Evolutionary conservation across 352 stramenopile species (phyloP).

Genomic region (Phytophthora nicotianae): DNA sequence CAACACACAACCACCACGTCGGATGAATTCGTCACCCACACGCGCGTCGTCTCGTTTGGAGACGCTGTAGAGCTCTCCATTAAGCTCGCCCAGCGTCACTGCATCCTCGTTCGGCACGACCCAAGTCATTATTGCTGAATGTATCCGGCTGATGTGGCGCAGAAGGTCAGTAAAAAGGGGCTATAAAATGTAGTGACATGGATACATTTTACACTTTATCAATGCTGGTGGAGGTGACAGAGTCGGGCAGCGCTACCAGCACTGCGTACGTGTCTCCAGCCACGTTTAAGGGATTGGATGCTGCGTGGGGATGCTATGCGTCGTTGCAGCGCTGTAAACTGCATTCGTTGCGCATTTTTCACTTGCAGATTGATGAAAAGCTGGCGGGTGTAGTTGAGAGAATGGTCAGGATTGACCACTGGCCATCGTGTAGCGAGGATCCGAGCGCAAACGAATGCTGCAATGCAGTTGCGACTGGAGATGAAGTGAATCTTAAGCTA

Average conservation of each 20-base stretch:
- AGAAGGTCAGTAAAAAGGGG: conserved; percentile 9
- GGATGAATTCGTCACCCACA: conserved; percentile 70
- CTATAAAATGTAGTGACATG: conserved; percentile 15
- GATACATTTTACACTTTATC: conserved; percentile 2
- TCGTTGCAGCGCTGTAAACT: conserved; percentile 17
- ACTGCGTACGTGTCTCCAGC: conserved; percentile 34
- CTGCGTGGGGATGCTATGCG: conserved; percentile 39
- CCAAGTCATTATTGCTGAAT: conserved; percentile 59
- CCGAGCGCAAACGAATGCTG: not conserved
- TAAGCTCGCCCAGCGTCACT: conserved; percentile 79
- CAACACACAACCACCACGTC: conserved; percentile 61
- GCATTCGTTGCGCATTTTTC: conserved; percentile 40
- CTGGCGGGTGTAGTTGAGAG: conserved; percentile 5
- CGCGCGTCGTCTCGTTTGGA: conserved; percentile 58
- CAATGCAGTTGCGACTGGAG: not conserved
- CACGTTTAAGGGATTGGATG: conserved; percentile 27
- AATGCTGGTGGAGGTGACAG: conserved; percentile 34
- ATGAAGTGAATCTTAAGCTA: conserved; percentile 23
- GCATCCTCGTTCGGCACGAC: conserved; percentile 61
- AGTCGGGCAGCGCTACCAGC: conserved; percentile 30
- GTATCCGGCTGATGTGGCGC: conserved; percentile 1
- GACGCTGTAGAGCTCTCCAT: conserved; percentile 77
- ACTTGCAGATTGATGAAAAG: conserved; percentile 48
- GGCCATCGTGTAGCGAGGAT: conserved; percentile 29
- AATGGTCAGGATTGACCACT: conserved; percentile 55